Evolutionary conservation across 192 early-diverging fungal genomes (phyloP), one percentile per base, ranked within the genome.

Genomic region (Gaertneriomyces sp.): DNA sequence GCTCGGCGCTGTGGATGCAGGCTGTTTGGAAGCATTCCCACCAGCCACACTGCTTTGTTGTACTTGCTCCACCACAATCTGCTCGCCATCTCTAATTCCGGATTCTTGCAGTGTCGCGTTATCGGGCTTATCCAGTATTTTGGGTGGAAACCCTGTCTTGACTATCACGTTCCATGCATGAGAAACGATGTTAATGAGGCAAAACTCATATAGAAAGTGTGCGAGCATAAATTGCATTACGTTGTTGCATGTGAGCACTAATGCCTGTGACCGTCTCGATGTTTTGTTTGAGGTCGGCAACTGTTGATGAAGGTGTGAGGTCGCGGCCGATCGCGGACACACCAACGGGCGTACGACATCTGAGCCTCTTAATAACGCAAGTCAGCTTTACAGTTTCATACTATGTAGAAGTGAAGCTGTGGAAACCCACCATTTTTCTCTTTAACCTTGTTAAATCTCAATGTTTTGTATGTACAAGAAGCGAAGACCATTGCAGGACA

Each of bases 91-190:
- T 54, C 61, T 57, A 6, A 83, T 54, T 5, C 75, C 74, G 9
- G 42, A 54, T 2, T 17, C 45, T 40, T 50, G 12, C 11, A 81
- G 45, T 5, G 72, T 70, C 14, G 47, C 40, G 10, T 51, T 43
- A 5, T 56, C 45, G 44, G 63, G 53, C 8, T 52, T 54, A 17
- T 68, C 43, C 6, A 69, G n/a, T 20, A 50, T 9, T 42, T 76
- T 78, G 20, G 81, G 81, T 12, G 81, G 81, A 57, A 79, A 83
- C 9, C 81, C 81, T 14, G 68, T 61, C 44, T 56, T 58, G 39
- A 74, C 67, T 73, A 43, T 14, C 4, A 11, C 17, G 5, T 14
- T n/a, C 16, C 17, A 19, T 9, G 10, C 3, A 55, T 8, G 14
- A 55, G 39, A 45, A n/a, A 25, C 45, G 2, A 6, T 8, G 4